Evolutionary conservation across 352 stramenopile species (phyloP).

Genomic region (Phytophthora brassicae): DNA sequence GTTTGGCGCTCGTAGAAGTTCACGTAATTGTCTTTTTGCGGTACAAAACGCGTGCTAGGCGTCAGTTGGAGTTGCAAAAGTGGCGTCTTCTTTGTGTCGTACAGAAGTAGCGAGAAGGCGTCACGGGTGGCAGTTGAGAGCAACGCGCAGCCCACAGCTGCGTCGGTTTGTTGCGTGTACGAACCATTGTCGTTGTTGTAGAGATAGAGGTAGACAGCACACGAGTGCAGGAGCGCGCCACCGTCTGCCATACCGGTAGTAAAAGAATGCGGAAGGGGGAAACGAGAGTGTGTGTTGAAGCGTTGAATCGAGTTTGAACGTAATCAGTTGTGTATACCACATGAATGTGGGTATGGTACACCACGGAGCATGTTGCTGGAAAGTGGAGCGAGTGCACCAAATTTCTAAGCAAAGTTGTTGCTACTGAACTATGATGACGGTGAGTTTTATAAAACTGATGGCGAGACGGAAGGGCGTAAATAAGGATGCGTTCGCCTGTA

Average conservation of each 20-base stretch:
- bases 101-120: conserved; percentile 66
- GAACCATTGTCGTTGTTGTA: conserved; percentile 52
- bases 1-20: conserved; percentile 56
- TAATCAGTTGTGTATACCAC: too few species aligned
- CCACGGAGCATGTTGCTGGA: too few species aligned
- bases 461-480: neutral
- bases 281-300: conserved; percentile 11
- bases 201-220: conserved; percentile 70
- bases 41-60: conserved; percentile 44
- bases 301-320: neutral
- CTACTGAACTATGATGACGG: too few species aligned
- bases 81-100: conserved; percentile 71
- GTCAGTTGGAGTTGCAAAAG: conserved; percentile 49
- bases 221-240: conserved; percentile 66
- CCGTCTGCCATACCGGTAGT: conserved; percentile 38
- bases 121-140: conserved; percentile 20
- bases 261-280: neutral
- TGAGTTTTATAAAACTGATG: too few species aligned
- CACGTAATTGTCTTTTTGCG: conserved; percentile 76
- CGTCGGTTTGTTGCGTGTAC: conserved; percentile 63
- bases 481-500: too few species aligned
- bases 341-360: too few species aligned
- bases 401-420: too few species aligned
- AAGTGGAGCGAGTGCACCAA: too few species aligned
- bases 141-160: conserved; percentile 63